Evolutionary conservation across 768 basidiomycete species (phyloP).

Genomic region (Boletus subparvulus): DNA sequence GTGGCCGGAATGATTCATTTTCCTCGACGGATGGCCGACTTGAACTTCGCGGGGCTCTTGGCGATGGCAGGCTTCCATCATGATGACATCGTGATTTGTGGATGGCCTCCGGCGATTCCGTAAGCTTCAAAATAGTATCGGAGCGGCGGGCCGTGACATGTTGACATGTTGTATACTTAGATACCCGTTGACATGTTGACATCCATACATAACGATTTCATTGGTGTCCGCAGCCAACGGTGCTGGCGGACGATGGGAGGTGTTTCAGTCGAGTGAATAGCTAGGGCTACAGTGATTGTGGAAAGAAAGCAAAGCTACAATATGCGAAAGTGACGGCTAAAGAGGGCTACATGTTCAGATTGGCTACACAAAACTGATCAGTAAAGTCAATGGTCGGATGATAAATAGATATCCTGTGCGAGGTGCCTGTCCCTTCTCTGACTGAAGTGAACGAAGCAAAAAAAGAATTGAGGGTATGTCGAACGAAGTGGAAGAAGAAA

Average conservation of each 20-base stretch:
- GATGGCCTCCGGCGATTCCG: not conserved
- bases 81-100: not conserved
- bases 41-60: not conserved
- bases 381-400: constrained; percentile 1
- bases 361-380: constrained; percentile 25
- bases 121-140: not conserved
- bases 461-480: constrained; percentile 2
- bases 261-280: constrained; percentile 8
- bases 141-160: not conserved
- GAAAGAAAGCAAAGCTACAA: constrained; percentile 18
- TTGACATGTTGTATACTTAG: too few species aligned
- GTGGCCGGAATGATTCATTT: not conserved
- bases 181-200: not conserved
- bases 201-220: not conserved
- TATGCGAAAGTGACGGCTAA: constrained; percentile 12
- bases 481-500: constrained; percentile 12
- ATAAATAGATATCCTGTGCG: constrained; percentile 23
- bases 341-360: constrained; percentile 27
- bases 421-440: constrained; percentile 10
- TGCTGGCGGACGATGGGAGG: not conserved
- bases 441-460: constrained; percentile 3
- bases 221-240: not conserved
- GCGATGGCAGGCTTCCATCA: not conserved
- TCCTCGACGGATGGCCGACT: not conserved
- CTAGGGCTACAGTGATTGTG: constrained; percentile 26